A percentile compares a stretch with the other conserved stretches of the same genome.
phyloP scores from a whole-genome alignment of 2,329 filamentous ascomycete species.

The Cucurbitaria berberidis region DNA sequence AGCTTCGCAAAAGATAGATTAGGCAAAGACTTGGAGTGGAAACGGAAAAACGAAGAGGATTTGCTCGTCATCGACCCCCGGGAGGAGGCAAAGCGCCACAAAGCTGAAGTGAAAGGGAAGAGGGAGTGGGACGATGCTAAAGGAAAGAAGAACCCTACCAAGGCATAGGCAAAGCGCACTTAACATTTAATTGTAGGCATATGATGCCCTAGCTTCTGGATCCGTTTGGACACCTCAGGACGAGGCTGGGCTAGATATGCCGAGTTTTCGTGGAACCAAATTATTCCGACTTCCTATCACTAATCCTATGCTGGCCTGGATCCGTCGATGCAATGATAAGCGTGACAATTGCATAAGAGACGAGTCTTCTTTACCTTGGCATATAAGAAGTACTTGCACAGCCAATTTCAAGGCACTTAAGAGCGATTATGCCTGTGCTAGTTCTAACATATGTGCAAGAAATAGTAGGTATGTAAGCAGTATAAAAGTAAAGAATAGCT shows the following conservation, averaged over 20 bases:
- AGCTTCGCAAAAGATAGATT: slow-evolving; percentile 88
- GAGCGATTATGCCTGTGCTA: too few relatives aligned
- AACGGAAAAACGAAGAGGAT: slow-evolving; percentile 89
- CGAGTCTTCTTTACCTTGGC: too few relatives aligned
- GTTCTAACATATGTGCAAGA: too few relatives aligned
- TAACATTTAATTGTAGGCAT: not conserved
- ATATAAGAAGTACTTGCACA: too few relatives aligned
- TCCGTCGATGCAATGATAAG: too few relatives aligned
- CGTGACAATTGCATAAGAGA: too few relatives aligned
- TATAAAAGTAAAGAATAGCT: not conserved
- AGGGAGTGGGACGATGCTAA: slow-evolving; percentile 37
- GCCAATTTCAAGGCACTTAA: too few relatives aligned
- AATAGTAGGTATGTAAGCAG: not conserved
- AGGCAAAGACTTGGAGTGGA: slow-evolving; percentile 89
- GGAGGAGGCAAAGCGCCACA: slow-evolving; percentile 77
- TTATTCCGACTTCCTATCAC: too few relatives aligned
- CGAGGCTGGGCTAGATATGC: too few relatives aligned
- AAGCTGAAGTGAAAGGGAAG: slow-evolving; percentile 60
- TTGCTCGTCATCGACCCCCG: slow-evolving; percentile 91
- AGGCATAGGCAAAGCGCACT: slow-evolving; percentile 15
- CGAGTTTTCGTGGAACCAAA: too few relatives aligned
- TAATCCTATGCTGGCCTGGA: too few relatives aligned
- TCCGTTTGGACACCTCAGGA: not conserved
- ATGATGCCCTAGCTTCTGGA: not conserved
- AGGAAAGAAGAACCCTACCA: slow-evolving; percentile 29